Base-by-base conservation (phyloP, 805 yeast genomes). In the Candida sithepensis region DNA sequence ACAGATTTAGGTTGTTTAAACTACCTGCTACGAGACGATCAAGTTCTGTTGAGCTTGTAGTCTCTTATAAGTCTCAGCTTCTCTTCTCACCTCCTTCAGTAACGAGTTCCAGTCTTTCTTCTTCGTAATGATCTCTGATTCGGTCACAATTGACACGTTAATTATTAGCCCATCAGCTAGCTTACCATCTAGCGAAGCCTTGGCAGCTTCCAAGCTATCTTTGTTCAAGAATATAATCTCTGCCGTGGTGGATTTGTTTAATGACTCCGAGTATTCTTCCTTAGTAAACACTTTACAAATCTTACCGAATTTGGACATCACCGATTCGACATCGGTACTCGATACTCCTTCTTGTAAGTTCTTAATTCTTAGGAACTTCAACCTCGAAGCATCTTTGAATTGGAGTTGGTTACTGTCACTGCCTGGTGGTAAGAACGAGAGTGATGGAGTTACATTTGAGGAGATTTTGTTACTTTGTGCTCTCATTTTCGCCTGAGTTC, bases 131-230 rank as follows among this genome's bases (percentile, higher is more conserved):
- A 52, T 52, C 10, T 43, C 39, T 21, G 60, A 50, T 23, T 54
- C 57, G 2, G 60, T 50, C 3, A 60, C 58, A 14, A 72, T 61
- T 19, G 56, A 59, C 1, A 69, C 74, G 37, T 58, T 57, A 9
- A 76, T 50, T 2, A 63, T 63, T 42, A 21, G 9, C 10, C 79
- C 79, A 55, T 78, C 81, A 12, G 80, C 79, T n/a, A 64, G 49
- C 1, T 73, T 75, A 6, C 72, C 71, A 49, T 78, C 62, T 30
- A 77, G 64, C 34, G 59, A 50, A 18, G 52, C 50, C 16, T 59
- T 58, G 0, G 73, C 73, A 2, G 44, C 48, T 12, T 59, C 55
- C 23, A 77, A 57, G 13, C 54, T 55, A 0, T 55, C 53, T 2
- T 67, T 61, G 24, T 66, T 56, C 2, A 47, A 47, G 47, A 71